These are phyloP conservation scores for Tuber umbilicatum DNA, from an alignment of 495 filamentous ascomycete species.

Conservation along the genomic window DNA sequence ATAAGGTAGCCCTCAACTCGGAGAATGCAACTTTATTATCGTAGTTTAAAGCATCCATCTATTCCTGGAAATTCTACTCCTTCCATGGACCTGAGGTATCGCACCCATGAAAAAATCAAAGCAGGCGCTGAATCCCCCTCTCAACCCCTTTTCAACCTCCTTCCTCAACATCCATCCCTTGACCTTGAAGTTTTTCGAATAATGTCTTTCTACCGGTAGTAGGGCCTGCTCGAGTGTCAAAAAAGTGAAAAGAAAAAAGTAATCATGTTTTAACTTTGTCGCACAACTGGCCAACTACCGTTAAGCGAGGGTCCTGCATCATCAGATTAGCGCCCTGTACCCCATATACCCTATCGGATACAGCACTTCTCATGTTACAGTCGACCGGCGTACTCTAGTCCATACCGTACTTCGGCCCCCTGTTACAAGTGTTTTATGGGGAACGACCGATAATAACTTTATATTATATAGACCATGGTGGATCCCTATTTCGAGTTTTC, in stretches of 20 bases:
- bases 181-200: not conserved
- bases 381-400: not conserved
- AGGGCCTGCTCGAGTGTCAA: not conserved
- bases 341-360: not conserved
- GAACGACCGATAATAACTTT: not conserved
- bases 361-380: not conserved
- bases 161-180: not conserved
- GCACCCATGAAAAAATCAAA: not conserved
- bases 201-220: not conserved
- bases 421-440: not conserved
- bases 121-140: not conserved
- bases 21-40: not conserved
- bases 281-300: not conserved
- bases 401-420: not conserved
- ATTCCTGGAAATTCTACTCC: not conserved
- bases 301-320: not conserved
- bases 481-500: not conserved
- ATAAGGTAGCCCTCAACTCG: not conserved
- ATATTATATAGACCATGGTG: not conserved
- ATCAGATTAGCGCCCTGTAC: not conserved
- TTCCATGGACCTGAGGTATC: not conserved
- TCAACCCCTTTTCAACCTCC: not conserved
- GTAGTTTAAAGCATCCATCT: not conserved
- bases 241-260: not conserved
- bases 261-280: not conserved